A percentile compares a stretch with the other conserved stretches of the same genome.
Evolutionary conservation across 305 asterid species (phyloP).

Genomic region (Solanum aculeatissimum): DNA sequence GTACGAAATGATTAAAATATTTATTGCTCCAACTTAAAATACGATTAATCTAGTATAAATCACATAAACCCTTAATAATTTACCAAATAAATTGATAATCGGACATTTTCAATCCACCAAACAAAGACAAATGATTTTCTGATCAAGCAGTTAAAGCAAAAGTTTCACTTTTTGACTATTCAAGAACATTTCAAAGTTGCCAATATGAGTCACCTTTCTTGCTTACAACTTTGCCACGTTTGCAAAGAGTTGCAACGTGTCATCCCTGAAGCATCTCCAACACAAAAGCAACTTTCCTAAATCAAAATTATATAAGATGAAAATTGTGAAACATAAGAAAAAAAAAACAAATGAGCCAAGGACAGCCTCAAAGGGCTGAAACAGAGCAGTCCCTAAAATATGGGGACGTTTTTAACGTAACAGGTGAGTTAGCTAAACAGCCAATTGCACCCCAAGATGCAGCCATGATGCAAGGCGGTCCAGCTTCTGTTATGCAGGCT

Average conservation of each 20-base stretch:
- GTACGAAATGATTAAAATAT: too few species aligned
- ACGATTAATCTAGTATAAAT: too few species aligned
- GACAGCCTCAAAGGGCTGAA: not conserved
- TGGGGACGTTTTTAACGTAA: constrained; percentile 40
- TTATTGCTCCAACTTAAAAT: too few species aligned
- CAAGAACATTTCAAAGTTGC: not conserved
- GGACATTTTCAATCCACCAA: too few species aligned
- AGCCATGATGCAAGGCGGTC: constrained; percentile 31
- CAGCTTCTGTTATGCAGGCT: constrained; percentile 34
- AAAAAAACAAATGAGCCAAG: constrained; percentile 20
- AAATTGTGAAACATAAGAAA: not conserved
- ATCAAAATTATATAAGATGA: not conserved
- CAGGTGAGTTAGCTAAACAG: constrained; percentile 38
- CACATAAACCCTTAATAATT: too few species aligned
- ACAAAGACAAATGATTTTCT: too few species aligned
- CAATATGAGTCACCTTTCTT: not conserved
- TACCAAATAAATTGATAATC: too few species aligned
- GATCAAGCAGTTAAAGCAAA: not conserved
- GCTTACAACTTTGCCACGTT: not conserved
- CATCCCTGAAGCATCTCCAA: not conserved
- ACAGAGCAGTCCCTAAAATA: constrained; percentile 29
- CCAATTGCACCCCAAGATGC: constrained; percentile 53
- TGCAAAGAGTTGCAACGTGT: not conserved
- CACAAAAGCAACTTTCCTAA: not conserved
- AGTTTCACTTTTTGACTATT: not conserved